These are phyloP conservation scores for Lyophyllum shimeji DNA, from an alignment of 768 basidiomycete genomes.

Conservation along the genomic window DNA sequence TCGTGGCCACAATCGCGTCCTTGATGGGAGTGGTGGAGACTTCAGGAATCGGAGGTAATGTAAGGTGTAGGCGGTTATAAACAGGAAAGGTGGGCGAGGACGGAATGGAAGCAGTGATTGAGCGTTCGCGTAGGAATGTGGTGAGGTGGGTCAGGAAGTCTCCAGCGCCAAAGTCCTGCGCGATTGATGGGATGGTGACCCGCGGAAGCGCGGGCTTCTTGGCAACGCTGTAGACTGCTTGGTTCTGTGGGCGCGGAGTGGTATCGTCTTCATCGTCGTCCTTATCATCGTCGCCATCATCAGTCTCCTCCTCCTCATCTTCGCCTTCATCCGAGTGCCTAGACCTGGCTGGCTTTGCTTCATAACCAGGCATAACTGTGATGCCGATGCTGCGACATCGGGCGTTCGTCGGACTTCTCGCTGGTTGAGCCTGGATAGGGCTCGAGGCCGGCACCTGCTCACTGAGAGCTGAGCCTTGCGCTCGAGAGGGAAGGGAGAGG, in stretches of 20 bases:
- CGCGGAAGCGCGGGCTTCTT: not conserved
- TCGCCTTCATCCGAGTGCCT: too few species aligned
- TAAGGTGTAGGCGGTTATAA: conserved; percentile 18
- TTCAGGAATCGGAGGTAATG: conserved; percentile 18
- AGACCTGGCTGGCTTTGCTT: too few species aligned
- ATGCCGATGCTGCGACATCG: too few species aligned
- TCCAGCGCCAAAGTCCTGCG: not conserved
- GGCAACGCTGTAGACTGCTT: not conserved
- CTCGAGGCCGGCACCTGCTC: too few species aligned
- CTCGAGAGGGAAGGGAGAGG: too few species aligned
- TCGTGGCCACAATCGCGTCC: conserved; percentile 18
- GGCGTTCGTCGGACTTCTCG: too few species aligned
- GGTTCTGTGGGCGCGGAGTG: not conserved
- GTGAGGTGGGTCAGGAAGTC: not conserved
- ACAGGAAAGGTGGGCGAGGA: conserved; percentile 9
- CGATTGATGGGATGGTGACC: not conserved
- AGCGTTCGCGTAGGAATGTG: not conserved
- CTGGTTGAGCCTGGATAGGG: too few species aligned
- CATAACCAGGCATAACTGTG: not conserved
- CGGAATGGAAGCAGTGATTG: not conserved
- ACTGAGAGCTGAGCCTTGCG: too few species aligned
- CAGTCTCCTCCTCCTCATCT: not conserved
- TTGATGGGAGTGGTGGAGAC: not conserved
- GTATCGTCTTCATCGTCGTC: not conserved
- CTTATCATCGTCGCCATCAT: not conserved